phyloP scores from a whole-genome alignment of 345 rosid genomes.

The Populus nigra region DNA sequence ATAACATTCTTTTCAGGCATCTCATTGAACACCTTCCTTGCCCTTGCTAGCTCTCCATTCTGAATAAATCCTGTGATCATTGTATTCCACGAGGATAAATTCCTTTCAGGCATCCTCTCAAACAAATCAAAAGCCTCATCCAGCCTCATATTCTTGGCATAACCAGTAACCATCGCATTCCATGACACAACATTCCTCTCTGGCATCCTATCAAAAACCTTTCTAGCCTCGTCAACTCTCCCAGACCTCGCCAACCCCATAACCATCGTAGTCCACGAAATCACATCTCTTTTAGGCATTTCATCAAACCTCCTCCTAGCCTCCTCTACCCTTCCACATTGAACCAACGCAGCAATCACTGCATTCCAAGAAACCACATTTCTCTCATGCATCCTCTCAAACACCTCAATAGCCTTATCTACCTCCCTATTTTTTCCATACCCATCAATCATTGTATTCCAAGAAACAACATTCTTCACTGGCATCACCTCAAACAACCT shows the following conservation, averaged over 20 bases:
- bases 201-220: slow-evolving; percentile 56
- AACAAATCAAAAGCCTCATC: slow-evolving; percentile 58
- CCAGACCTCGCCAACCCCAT: slow-evolving; percentile 57
- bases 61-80: slow-evolving; percentile 64
- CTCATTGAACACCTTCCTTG: slow-evolving; percentile 42
- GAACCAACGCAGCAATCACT: slow-evolving; percentile 44
- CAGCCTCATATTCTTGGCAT: slow-evolving; percentile 48
- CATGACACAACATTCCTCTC: slow-evolving; percentile 62
- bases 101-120: slow-evolving; percentile 54
- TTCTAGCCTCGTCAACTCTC: slow-evolving; percentile 60
- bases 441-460: slow-evolving; percentile 78
- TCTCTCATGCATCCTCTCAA: slow-evolving; percentile 58
- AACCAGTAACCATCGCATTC: slow-evolving; percentile 81
- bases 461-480: slow-evolving; percentile 49
- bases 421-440: slow-evolving; percentile 46
- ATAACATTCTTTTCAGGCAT: slow-evolving; percentile 66
- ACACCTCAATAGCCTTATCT: slow-evolving; percentile 44
- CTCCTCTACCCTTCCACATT: slow-evolving; percentile 57
- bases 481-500: slow-evolving; percentile 61
- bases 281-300: slow-evolving; percentile 65
- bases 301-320: slow-evolving; percentile 46
- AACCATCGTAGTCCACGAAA: slow-evolving; percentile 66
- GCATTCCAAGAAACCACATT: slow-evolving; percentile 70
- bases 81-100: slow-evolving; percentile 70
- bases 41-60: slow-evolving; percentile 44